Conservation (phyloP, 2,329 filamentous ascomycete genomes). For the Harringtonia lauricola region DNA sequence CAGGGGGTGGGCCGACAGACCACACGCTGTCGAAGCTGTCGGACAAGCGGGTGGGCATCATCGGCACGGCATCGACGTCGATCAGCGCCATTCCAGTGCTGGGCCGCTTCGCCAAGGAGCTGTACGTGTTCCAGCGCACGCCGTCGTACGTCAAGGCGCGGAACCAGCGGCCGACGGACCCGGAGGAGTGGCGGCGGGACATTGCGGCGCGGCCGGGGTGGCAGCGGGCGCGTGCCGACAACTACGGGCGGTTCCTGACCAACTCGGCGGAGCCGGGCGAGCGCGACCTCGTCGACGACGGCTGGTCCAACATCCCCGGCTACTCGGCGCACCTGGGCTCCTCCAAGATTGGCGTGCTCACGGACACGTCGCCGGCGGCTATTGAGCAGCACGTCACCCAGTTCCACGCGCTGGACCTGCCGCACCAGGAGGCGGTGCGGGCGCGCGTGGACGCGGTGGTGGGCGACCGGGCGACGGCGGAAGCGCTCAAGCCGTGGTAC, state of each 20-base stretch:
- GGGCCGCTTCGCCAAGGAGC: conserved; percentile 33
- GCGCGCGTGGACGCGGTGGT: conserved; percentile 38
- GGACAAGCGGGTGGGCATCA: conserved; percentile 33
- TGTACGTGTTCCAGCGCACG: conserved; percentile 48
- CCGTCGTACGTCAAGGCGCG: conserved; percentile 30
- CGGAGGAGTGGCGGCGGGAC: conserved; percentile 19
- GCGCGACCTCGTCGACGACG: conserved; percentile 35
- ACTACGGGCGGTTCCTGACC: conserved; percentile 28
- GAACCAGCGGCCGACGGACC: conserved; percentile 28
- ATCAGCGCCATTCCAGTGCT: conserved; percentile 33
- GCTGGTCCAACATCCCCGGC: conserved; percentile 30
- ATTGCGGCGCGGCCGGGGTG: conserved; percentile 31
- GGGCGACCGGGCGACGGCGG: conserved; percentile 36
- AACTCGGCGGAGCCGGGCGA: conserved; percentile 20
- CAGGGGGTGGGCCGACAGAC: conserved; percentile 25
- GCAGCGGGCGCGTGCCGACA: conserved; percentile 33
- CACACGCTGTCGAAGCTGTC: conserved; percentile 31
- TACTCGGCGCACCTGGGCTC: conserved; percentile 22
- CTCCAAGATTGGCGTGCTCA: conserved; percentile 3
- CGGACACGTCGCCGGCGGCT: background rate
- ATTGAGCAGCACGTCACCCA: conserved; percentile 16
- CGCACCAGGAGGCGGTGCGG: conserved; percentile 31
- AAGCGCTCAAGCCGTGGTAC: conserved; percentile 47
- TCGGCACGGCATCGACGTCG: conserved; percentile 39
- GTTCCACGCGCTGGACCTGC: conserved; percentile 29